Percentiles rank a stretch among this genome's conserved stretches.
phyloP scores from a whole-genome alignment of 177 flowering plant species.

The Vitis hybrid region DNA sequence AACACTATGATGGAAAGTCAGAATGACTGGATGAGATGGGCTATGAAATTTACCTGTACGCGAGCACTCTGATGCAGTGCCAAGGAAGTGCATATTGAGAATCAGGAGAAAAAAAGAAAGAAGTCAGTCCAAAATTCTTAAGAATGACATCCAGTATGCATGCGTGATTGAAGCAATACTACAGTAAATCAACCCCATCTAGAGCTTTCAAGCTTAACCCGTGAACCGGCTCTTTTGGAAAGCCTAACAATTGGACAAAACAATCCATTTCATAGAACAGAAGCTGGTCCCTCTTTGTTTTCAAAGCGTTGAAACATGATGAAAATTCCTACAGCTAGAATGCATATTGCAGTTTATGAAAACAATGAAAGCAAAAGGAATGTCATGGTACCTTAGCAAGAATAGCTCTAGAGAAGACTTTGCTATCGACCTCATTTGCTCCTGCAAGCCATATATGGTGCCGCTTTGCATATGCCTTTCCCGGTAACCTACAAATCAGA shows the following conservation, averaged over 20 bases:
- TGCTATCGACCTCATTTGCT: conserved; percentile 87
- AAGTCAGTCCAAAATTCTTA: too few species aligned
- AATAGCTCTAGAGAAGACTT: conserved; percentile 83
- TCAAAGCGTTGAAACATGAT: too few species aligned
- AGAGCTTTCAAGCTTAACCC: too few species aligned
- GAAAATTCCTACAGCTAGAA: too few species aligned
- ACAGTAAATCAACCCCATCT: too few species aligned
- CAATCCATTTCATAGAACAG: too few species aligned
- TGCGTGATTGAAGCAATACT: too few species aligned
- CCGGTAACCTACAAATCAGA: conserved; percentile 59
- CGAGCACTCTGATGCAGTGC: conserved; percentile 52
- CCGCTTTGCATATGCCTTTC: conserved; percentile 69
- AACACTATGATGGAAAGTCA: background rate
- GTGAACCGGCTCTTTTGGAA: too few species aligned
- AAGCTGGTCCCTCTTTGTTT: too few species aligned
- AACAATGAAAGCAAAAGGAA: background rate
- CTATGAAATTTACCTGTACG: conserved; percentile 29
- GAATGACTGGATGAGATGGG: background rate
- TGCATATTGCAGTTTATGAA: background rate
- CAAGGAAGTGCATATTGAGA: background rate
- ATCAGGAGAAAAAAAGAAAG: conserved; percentile 2
- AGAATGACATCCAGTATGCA: too few species aligned
- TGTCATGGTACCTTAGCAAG: conserved; percentile 73
- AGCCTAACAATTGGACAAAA: too few species aligned
- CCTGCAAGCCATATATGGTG: conserved; percentile 88